phyloP scores from a whole-genome alignment of 192 early-diverging fungal genomes.

The Piromyces sp. region DNA sequence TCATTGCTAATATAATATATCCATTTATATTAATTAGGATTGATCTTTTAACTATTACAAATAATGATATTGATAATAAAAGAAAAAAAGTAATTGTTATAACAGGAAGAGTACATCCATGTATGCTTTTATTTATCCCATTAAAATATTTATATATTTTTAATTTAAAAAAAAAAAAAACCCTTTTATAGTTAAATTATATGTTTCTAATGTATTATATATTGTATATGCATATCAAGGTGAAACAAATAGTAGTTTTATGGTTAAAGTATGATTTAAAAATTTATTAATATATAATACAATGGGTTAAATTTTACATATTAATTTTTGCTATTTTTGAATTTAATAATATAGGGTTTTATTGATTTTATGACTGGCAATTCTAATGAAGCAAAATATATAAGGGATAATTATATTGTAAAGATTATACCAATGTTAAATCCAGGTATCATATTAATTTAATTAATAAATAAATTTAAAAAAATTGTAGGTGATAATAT shows the following conservation, averaged over 20 bases:
- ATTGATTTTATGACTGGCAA: constrained; percentile 10
- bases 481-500: no score
- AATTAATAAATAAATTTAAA: not conserved
- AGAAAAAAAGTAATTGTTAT: not conserved
- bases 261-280: not conserved
- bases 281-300: no score
- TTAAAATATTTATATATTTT: no score
- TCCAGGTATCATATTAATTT: constrained; percentile 5
- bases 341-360: constrained; percentile 2
- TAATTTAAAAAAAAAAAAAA: no score
- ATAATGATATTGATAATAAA: not conserved
- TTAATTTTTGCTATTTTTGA: not conserved
- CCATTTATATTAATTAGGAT: constrained; percentile 5
- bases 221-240: no score
- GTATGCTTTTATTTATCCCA: not conserved
- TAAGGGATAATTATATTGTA: constrained; percentile 14
- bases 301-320: no score
- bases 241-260: not conserved
- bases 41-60: not conserved
- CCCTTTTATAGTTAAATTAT: no score
- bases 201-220: no score
- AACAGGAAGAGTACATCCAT: not conserved
- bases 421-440: constrained; percentile 28
- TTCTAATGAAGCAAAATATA: constrained; percentile 4
- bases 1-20: no score